Evolutionary conservation across 345 rosid genomes (phyloP), one percentile per base, ranked within the genome.

Genomic region (Populus nigra): DNA sequence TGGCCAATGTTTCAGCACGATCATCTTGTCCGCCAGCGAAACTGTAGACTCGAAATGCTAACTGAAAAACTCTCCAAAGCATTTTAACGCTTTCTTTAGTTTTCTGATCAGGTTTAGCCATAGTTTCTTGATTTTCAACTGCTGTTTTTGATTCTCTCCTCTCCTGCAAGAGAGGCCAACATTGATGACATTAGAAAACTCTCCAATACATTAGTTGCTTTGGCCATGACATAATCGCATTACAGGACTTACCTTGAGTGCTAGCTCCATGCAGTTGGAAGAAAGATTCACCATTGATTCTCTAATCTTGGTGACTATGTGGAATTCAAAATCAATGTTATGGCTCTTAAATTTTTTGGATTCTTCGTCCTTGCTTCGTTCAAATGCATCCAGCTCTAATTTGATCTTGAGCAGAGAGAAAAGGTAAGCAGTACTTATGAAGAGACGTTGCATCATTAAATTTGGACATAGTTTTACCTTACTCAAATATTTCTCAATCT

Each of bases 201-300:
- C 31, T 27, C 17, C 41, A n/a, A 18, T n/a, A 47, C 9, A 20
- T 57, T n/a, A 1, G 8, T 43, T 39, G 72, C 45, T 68, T 55
- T 36, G 39, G 27, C 23, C 25, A 29, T 23, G 5, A 13, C 8
- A 50, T 17, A 20, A 20, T 20, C 12, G 4, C 38, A 12, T 23
- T 25, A 15, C 18, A 11, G 50, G 2, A 23, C 45, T 15, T 73
- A 79, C 77, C 45, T 49, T 41, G 6, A 79, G 66, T 55, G 82
- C 82, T n/a, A 79, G 71, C 41, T 79, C 77, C 73, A 79, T 79
- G 82, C 82, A 79, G 61, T 38, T 73, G 25, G 73, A 73, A 49
- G 82, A 79, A 68, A 74, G 74, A 43, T 79, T 71, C 15, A 74
- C 69, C 78, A 79, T 61, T 36, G 69, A 22, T 74, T 79, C 82